Evolutionary conservation across 108 stramenopile genomes (phyloP), one percentile per base, ranked within the genome.

Genomic region (Pseudonitzschia pungens): DNA sequence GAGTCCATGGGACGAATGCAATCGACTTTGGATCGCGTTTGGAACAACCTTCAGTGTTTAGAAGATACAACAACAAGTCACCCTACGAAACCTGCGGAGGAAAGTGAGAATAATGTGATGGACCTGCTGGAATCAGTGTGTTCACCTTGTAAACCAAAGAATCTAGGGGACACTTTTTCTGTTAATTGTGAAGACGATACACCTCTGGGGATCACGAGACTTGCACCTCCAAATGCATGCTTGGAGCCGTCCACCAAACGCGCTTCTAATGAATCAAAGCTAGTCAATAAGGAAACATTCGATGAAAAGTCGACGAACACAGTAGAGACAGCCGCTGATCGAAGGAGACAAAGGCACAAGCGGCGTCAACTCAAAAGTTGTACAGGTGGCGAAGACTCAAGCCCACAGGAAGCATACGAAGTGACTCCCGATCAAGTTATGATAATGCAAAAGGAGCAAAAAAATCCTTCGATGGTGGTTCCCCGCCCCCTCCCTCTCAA

Each of bases 331-430:
- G 65, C 77, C 14, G 77, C 77, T 16, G 77, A 78, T 68, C 58
- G 77, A 45, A 65, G 77, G 29, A 36, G 77, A 48, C 66, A 73
- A 57, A 55, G 77, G 20, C 67, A 72, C 58, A 42, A 28, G 32
- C 51, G 57, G 50, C 69, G 71, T 24, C 71, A 73, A 53, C 22
- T 15, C 63, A 22, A 11, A 22, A 42, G n/a, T 50, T 0, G 51
- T 48, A 28, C 63, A 40, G 31, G 22, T 41, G 41, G 12, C 16
- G 48, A 44, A 21, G 56, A 71, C 57, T 21, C 66, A 5, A 43
- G 60, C 14, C 53, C 76, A 3, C 77, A 78, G 21, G 77, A 78
- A 69, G 77, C 71, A 11, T 59, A 71, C 56, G 77, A 78, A 26
- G 77, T 73, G 22, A 78, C 77, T 21, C 66, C 77, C 42, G 22